Evolutionary conservation across 495 filamentous ascomycete genomes (phyloP).

Genomic region (Penicillium paxilli): DNA sequence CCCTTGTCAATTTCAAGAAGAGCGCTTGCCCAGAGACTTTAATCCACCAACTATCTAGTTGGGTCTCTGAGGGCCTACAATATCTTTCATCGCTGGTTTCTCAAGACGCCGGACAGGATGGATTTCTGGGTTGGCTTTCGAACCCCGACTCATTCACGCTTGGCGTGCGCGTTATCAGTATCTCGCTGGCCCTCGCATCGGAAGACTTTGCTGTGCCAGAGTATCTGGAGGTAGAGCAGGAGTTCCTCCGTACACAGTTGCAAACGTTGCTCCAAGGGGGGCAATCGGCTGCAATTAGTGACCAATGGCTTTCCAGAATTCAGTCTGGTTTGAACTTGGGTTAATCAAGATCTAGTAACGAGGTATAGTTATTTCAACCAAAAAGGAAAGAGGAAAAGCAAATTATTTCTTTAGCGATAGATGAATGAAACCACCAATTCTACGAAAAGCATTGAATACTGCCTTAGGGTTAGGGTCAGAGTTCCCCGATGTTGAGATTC

Average conservation of each 20-base stretch:
- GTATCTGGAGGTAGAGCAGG: constrained; percentile 23
- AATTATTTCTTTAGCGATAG: neutral
- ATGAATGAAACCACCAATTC: no score
- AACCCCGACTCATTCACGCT: constrained; percentile 71
- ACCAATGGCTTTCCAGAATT: constrained; percentile 36
- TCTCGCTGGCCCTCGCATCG: constrained; percentile 46
- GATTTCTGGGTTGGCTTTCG: constrained; percentile 70
- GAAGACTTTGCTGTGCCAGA: constrained; percentile 31
- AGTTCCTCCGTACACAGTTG: constrained; percentile 20
- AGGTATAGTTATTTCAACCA: no score
- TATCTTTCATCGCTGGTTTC: constrained; percentile 39
- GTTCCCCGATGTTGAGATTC: no score
- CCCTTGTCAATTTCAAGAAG: constrained; percentile 36
- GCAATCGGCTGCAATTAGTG: constrained; percentile 29
- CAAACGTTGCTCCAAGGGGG: constrained; percentile 23
- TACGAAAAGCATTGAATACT: no score
- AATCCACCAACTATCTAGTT: constrained; percentile 37
- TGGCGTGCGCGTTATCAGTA: constrained; percentile 54
- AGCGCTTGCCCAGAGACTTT: constrained; percentile 22
- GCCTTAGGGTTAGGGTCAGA: no score
- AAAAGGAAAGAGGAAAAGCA: neutral
- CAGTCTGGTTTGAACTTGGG: constrained; percentile 18
- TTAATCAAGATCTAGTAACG: neutral
- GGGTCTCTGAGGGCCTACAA: constrained; percentile 59
- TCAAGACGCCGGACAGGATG: constrained; percentile 45